Evolutionary conservation across 1,284 basidiomycete species (phyloP).

Genomic region (Cutaneotrichosporon sp.): DNA sequence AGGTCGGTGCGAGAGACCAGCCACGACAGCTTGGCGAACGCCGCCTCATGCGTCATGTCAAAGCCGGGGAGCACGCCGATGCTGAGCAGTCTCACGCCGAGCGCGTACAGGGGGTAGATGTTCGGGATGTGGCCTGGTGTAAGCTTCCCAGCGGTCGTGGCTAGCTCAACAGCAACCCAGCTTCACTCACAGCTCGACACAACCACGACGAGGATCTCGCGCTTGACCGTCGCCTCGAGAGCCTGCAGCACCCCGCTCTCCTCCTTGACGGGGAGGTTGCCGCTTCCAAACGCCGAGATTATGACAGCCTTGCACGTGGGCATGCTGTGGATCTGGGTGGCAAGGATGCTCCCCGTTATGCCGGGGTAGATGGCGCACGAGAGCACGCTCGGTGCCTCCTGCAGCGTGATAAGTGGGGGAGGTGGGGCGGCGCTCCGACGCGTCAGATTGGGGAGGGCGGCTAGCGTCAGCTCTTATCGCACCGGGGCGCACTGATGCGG

Average conservation of each 20-base stretch:
- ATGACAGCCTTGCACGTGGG: constrained; percentile 49
- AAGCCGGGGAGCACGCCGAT: constrained; percentile 48
- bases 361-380: constrained; percentile 42
- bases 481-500: constrained; percentile 44
- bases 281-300: constrained; percentile 46
- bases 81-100: constrained; percentile 41
- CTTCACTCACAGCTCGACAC: constrained; percentile 44
- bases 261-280: constrained; percentile 45
- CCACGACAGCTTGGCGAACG: constrained; percentile 51
- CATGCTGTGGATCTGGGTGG: constrained; percentile 45
- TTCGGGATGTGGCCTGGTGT: constrained; percentile 44
- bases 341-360: constrained; percentile 45
- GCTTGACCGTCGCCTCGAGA: constrained; percentile 39
- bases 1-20: constrained; percentile 44
- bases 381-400: constrained; percentile 37
- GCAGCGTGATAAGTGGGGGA: constrained; percentile 36
- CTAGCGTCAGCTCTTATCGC: constrained; percentile 10
- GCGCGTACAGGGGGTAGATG: constrained; percentile 50
- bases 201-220: constrained; percentile 50
- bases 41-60: constrained; percentile 52
- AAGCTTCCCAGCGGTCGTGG: background rate
- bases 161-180: background rate
- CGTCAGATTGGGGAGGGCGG: constrained; percentile 27
- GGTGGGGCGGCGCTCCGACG: constrained; percentile 23
- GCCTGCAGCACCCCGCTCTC: constrained; percentile 41